Evolutionary conservation across 2,329 filamentous ascomycete genomes (phyloP).

Genomic region (Arthroderma sp.): DNA sequence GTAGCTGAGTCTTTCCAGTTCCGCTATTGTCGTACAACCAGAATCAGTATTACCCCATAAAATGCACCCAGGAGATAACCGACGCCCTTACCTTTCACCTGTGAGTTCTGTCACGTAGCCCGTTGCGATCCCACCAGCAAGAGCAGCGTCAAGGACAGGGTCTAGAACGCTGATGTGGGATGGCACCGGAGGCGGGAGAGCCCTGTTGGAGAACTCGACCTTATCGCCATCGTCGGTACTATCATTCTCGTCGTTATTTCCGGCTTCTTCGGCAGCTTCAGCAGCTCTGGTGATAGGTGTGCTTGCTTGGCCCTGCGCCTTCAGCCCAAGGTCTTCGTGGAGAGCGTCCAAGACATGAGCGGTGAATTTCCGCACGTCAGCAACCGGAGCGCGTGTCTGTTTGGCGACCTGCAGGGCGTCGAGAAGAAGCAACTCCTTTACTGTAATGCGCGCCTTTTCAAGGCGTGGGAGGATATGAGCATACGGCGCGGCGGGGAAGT

Average conservation of each 20-base stretch:
- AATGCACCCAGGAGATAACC: no score
- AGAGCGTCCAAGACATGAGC: constrained; percentile 54
- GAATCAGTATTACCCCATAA: no score
- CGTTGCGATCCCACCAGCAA: constrained; percentile 68
- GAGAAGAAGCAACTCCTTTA: constrained; percentile 72
- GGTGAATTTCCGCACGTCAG: constrained; percentile 64
- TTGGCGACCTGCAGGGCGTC: constrained; percentile 73
- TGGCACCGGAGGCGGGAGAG: constrained; percentile 16
- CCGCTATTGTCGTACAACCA: constrained; percentile 40
- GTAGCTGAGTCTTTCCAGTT: constrained; percentile 87
- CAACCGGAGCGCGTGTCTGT: constrained; percentile 66
- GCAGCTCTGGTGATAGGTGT: no score
- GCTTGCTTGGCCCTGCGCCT: neutral
- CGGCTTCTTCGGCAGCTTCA: neutral
- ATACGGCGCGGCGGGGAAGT: constrained; percentile 60
- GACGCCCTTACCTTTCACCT: constrained; percentile 57
- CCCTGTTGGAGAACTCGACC: neutral
- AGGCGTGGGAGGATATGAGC: constrained; percentile 64
- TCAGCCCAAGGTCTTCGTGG: constrained; percentile 46
- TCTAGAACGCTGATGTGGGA: constrained; percentile 69
- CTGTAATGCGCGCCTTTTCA: constrained; percentile 64
- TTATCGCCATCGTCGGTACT: neutral
- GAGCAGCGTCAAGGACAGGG: constrained; percentile 51
- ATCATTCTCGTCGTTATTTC: neutral
- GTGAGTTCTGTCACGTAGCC: constrained; percentile 80